These are phyloP conservation scores for Aspergillus fumigatiaffinis DNA, from an alignment of 2,329 filamentous ascomycete species.

Conservation along the genomic window DNA sequence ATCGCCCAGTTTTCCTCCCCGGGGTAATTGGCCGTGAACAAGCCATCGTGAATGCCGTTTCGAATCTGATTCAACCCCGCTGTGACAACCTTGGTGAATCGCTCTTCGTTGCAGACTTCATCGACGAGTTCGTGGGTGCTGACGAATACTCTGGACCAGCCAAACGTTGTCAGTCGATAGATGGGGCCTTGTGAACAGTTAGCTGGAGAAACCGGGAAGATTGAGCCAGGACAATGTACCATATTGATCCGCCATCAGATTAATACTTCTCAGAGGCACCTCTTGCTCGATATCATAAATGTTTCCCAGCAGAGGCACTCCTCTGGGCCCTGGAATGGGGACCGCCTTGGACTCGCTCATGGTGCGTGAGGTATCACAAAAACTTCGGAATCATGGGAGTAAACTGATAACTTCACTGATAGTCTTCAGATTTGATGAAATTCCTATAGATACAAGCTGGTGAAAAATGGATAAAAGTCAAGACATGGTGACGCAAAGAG, in stretches of 20 bases:
- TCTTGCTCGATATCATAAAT: slow-evolving; percentile 58
- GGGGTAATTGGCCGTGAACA: slow-evolving; percentile 56
- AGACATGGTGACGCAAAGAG: not conserved
- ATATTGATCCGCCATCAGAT: slow-evolving; percentile 60
- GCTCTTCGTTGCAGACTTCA: slow-evolving; percentile 62
- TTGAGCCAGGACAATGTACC: slow-evolving; percentile 42
- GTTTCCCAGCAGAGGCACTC: slow-evolving; percentile 64
- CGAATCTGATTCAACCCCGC: slow-evolving; percentile 54
- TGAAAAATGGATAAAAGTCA: too few species aligned
- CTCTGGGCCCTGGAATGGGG: slow-evolving; percentile 61
- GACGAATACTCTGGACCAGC: slow-evolving; percentile 46
- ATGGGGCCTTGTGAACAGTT: slow-evolving; percentile 48
- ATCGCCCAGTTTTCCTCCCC: slow-evolving; percentile 59
- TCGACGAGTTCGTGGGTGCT: slow-evolving; percentile 55
- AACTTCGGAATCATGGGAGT: not conserved
- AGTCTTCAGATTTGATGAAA: not conserved
- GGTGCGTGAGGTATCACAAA: not conserved
- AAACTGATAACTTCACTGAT: not conserved
- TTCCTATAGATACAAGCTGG: too few species aligned
- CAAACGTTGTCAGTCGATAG: slow-evolving; percentile 52
- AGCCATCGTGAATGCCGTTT: slow-evolving; percentile 59
- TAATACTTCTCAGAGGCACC: slow-evolving; percentile 54
- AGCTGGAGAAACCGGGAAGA: not conserved
- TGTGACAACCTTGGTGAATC: slow-evolving; percentile 59
- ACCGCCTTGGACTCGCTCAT: slow-evolving; percentile 18